These are phyloP conservation scores for Fusarium sacchari DNA, from an alignment of 2,329 filamentous ascomycete species.

Conservation along the genomic window DNA sequence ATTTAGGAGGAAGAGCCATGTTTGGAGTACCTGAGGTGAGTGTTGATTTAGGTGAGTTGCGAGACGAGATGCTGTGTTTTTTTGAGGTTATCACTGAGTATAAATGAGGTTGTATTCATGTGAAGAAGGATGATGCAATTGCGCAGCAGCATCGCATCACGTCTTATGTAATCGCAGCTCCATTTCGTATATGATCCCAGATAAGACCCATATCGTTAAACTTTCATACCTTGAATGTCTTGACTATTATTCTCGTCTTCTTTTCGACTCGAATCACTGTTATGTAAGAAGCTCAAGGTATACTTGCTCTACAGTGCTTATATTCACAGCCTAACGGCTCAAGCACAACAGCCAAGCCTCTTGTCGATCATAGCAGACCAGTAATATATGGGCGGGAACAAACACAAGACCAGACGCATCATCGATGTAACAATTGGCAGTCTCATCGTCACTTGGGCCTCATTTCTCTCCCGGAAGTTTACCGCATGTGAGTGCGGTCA, in stretches of 20 bases:
- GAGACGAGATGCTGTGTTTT: neutral
- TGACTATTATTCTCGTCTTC: neutral
- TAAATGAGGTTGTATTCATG: slow-evolving; percentile 6
- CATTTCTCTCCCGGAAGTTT: slow-evolving; percentile 17
- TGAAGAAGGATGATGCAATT: slow-evolving; percentile 26
- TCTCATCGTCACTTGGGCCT: slow-evolving; percentile 11
- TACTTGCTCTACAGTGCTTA: neutral
- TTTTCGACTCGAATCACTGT: neutral
- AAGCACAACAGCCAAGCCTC: neutral
- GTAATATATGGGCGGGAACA: neutral
- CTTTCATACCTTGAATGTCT: neutral
- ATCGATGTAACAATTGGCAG: neutral
- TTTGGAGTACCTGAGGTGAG: neutral
- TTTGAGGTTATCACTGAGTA: neutral
- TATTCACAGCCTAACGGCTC: neutral
- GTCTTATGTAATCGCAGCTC: slow-evolving; percentile 29
- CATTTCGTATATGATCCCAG: neutral
- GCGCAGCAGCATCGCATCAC: slow-evolving; percentile 7
- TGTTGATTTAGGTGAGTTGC: neutral
- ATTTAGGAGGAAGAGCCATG: slow-evolving; percentile 83
- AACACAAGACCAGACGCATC: neutral
- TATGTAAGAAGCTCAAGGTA: no score
- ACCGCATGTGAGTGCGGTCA: slow-evolving; percentile 2
- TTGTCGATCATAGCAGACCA: slow-evolving; percentile 2
- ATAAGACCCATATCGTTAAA: neutral